Base-by-base conservation (phyloP, 805 yeast genomes). In the Ogataea haglerorum region DNA sequence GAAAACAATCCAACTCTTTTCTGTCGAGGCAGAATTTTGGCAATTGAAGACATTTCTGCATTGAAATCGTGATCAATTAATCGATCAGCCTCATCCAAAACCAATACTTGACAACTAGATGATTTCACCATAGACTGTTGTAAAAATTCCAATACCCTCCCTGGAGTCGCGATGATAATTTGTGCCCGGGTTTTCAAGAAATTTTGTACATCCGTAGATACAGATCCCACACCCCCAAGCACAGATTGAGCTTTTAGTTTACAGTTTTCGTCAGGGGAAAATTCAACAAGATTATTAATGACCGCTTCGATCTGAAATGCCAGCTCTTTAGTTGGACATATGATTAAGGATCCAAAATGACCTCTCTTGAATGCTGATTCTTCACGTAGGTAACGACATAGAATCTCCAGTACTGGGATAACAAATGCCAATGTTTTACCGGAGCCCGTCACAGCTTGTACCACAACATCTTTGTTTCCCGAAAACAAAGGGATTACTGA, bases 381-480 rank as follows among this genome's bases (percentile, higher is more conserved):
- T 24, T 49, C 45, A 19, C 40, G 24, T 6, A 54, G 5, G 26
- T 52, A 50, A 23, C 48, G 61, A n/a, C 58, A 51, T 6, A 89
- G 62, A 50, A 80, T 82, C 52, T 89, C 91, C 4, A 89, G 54
- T 1, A 85, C 73, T 0, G 99, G 99, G 2, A 93, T 72, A 4
- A 81, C 78, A 66, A 85, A 93, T 3, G 97, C 84, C n/a, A 90
- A 61, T 0, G 99, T 93, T 60, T 93, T 93, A n/a, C 99, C 99
- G 0, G 97, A 89, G 0, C 99, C 99, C 0, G 99, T 93, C 1
- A 88, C 96, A 0, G 97, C 95, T 59, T 93, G 97, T 1, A 89
- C 98, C 7, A 93, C 93, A 3, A 93, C 96, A 64, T 93, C 99
- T 56, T 91, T 91, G 57, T 89, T 85, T 14, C 80, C 80, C 16